Evolutionary conservation across 495 filamentous ascomycete genomes (phyloP), one percentile per base, ranked within the genome.

Genomic region (Immersiella caudata): DNA sequence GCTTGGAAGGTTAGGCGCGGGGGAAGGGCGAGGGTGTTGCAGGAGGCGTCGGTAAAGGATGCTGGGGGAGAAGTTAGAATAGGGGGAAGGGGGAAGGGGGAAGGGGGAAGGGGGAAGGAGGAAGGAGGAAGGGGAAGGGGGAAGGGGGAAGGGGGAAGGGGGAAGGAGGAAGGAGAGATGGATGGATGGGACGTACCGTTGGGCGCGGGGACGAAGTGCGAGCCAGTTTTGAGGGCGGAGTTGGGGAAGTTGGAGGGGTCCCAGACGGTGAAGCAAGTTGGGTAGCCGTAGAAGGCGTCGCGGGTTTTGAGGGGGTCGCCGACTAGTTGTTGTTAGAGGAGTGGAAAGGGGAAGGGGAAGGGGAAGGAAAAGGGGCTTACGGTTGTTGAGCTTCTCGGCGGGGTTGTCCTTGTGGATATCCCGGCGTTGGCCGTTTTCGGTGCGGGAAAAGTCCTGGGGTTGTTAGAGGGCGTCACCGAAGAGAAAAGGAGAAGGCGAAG

Each of bases 361-460:
- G 4, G 9, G 0, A 26, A 16, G 26, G 26, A 16, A 6, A 27
- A 49, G 9, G 16, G 75, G 82, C 26, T 86, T 84, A 66, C 85
- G 86, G 75, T 82, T 90, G 74, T 92, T 92, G 65, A 92, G 77
- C 76, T 92, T 87, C 73, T 91, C 89, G 4, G 85, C 90, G 1
- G 89, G 89, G 72, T 91, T 92, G 67, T 90, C 80, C 50, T 81
- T 74, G 73, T 90, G 88, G 62, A 90, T 85, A 65, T 90, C 87
- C 8, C 40, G 79, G 40, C 25, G 81, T 78, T 68, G 83, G 70
- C 60, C 87, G 76, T 68, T 75, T 66, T 68, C 70, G 18, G 73
- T 74, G 64, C 77, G 75, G 26, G 68, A 60, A 36, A 80, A 63
- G 49, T 63, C 61, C 61, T 63, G 49, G 20, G 0, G 24, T 18